These are phyloP conservation scores for Tricholoma flavovirens DNA, from an alignment of 768 basidiomycete species.

Conservation along the genomic window DNA sequence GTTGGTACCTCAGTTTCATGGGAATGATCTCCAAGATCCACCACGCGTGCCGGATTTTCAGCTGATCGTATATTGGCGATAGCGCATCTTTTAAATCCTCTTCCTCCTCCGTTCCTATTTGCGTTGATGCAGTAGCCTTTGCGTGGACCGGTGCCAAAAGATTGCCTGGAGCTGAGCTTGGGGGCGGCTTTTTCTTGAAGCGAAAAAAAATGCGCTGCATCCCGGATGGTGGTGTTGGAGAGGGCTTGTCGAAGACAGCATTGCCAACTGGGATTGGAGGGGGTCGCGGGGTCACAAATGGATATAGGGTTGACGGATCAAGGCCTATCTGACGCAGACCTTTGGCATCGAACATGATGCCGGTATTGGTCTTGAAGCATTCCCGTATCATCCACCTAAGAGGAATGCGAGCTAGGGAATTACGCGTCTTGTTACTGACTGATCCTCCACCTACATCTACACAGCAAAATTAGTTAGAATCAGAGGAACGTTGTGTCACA, in stretches of 20 bases:
- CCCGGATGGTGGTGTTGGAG: background rate
- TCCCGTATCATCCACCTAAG: conserved; percentile 70
- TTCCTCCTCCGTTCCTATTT: conserved; percentile 34
- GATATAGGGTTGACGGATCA: conserved; percentile 34
- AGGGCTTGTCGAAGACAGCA: background rate
- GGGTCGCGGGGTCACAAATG: conserved; percentile 27
- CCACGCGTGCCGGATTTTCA: conserved; percentile 38
- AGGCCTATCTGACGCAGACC: conserved; percentile 40
- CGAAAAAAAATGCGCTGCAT: background rate
- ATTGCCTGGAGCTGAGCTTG: conserved; percentile 7
- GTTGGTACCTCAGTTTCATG: conserved; percentile 29
- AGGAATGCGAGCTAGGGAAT: conserved; percentile 45
- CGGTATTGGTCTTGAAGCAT: conserved; percentile 48
- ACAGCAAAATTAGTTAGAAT: background rate
- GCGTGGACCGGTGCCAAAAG: background rate
- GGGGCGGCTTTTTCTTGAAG: background rate
- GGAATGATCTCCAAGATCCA: conserved; percentile 55
- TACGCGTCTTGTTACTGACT: conserved; percentile 34
- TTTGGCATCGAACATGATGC: conserved; percentile 54
- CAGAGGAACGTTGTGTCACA: background rate
- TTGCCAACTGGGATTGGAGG: conserved; percentile 20
- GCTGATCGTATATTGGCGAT: conserved; percentile 45
- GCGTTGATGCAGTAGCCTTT: background rate
- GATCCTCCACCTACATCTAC: conserved; percentile 55
- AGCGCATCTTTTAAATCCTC: conserved; percentile 49